Conservation (phyloP, 345 rosid species). For the Xanthoceras sorbifolium region DNA sequence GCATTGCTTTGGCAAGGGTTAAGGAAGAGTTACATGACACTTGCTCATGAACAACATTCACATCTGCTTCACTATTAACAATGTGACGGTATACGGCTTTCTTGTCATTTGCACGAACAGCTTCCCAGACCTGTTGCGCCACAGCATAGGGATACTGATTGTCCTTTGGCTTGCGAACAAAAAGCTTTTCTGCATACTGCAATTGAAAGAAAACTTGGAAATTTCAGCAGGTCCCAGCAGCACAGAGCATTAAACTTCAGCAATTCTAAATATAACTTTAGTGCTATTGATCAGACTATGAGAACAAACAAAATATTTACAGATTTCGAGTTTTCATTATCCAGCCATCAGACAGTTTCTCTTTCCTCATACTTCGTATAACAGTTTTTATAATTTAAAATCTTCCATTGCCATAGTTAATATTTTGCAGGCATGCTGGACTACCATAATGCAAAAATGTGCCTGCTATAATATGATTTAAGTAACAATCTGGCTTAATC, state of each 20-base stretch:
- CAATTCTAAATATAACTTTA: neutral
- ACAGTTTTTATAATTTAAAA: neutral
- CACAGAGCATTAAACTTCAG: neutral
- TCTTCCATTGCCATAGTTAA: neutral
- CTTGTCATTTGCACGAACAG: slow-evolving; percentile 83
- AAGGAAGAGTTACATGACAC: slow-evolving; percentile 61
- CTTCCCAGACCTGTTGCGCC: slow-evolving; percentile 85
- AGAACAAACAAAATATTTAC: neutral
- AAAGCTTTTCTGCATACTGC: slow-evolving; percentile 94
- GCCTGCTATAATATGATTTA: slow-evolving; percentile 1
- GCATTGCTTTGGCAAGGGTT: slow-evolving; percentile 85
- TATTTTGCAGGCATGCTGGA: neutral
- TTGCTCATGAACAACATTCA: slow-evolving; percentile 67
- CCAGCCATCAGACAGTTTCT: neutral
- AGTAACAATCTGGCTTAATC: neutral
- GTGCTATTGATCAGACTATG: neutral
- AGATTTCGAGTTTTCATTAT: neutral
- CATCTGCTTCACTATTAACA: slow-evolving; percentile 73
- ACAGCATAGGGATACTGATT: slow-evolving; percentile 49
- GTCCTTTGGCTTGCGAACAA: slow-evolving; percentile 76
- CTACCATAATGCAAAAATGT: neutral
- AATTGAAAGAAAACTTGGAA: slow-evolving; percentile 19
- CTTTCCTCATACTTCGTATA: neutral
- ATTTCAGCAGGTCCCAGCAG: neutral
- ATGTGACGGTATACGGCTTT: slow-evolving; percentile 85